A percentile compares a stretch with the other conserved stretches of the same genome.
These are phyloP conservation scores for Rhododendron simsii DNA, from an alignment of 148 eudicot genomes.

Conservation along the genomic window DNA sequence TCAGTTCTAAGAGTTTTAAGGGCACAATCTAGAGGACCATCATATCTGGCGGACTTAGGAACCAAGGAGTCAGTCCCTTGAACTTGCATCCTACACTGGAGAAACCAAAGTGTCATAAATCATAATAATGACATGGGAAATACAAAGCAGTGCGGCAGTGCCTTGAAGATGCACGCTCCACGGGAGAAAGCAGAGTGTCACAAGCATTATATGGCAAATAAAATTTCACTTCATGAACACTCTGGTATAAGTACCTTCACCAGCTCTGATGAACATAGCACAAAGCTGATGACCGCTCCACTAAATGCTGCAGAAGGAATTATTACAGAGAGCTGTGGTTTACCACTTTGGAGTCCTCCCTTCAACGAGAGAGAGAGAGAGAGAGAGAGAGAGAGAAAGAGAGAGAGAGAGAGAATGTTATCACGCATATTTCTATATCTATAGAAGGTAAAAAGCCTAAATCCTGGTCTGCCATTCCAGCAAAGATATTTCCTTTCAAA, in stretches of 20 bases:
- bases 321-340: conserved; percentile 59
- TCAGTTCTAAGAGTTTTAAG: conserved; percentile 63
- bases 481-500: not conserved
- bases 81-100: conserved; percentile 99
- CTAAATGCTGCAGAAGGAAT: conserved; percentile 77
- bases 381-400: not conserved
- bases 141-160: conserved; percentile 51
- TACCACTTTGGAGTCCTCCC: conserved; percentile 52
- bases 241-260: conserved; percentile 53
- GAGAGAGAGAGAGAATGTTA: not conserved
- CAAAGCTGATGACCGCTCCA: conserved; percentile 75
- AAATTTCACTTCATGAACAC: conserved; percentile 1
- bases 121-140: not conserved
- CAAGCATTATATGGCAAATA: not conserved
- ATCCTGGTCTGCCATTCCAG: not conserved
- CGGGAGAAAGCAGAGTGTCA: conserved; percentile 35
- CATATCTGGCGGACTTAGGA: conserved; percentile 51
- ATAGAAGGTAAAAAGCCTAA: not conserved
- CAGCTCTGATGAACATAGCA: conserved; percentile 77
- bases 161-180: conserved; percentile 98
- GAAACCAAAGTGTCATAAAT: conserved; percentile 8
- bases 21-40: conserved; percentile 72
- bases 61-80: conserved; percentile 79
- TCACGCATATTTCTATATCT: not conserved
- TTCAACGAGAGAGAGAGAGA: conserved; percentile 16